Conservation (phyloP, 257 asterid species). For the Ilex aquifolium region DNA sequence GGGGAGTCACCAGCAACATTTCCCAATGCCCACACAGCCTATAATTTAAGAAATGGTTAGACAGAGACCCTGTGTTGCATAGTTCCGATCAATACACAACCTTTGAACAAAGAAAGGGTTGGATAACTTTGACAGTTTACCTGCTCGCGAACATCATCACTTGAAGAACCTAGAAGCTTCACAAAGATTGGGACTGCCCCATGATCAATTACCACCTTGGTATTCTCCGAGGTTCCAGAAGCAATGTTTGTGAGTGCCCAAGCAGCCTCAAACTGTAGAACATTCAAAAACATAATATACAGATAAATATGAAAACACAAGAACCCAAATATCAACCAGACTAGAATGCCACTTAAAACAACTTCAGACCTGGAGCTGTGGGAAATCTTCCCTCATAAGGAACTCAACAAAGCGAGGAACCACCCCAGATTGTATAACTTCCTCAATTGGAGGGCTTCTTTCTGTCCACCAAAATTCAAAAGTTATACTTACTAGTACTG, state of each 20-base stretch:
- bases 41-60: conserved; percentile 1
- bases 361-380: conserved; percentile 69
- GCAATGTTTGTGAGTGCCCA: conserved; percentile 99
- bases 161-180: conserved; percentile 77
- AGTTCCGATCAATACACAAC: background rate
- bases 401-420: conserved; percentile 92
- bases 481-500: conserved; percentile 1
- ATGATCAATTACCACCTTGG: conserved; percentile 83
- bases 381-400: conserved; percentile 71
- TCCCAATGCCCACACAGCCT: conserved; percentile 99
- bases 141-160: conserved; percentile 97
- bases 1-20: conserved; percentile 97
- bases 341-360: conserved; percentile 1
- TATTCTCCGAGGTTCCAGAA: conserved; percentile 89
- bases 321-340: background rate
- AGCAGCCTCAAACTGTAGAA: conserved; percentile 83
- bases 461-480: conserved; percentile 34
- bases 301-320: background rate
- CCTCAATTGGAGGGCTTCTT: conserved; percentile 90
- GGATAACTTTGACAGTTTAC: conserved; percentile 21
- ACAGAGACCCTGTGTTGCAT: background rate
- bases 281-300: conserved; percentile 4
- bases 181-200: conserved; percentile 84
- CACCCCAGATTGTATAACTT: conserved; percentile 88
- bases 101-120: background rate